Conservation (phyloP, 1,284 basidiomycete species). For the Sanguinoderma infundibulare region DNA sequence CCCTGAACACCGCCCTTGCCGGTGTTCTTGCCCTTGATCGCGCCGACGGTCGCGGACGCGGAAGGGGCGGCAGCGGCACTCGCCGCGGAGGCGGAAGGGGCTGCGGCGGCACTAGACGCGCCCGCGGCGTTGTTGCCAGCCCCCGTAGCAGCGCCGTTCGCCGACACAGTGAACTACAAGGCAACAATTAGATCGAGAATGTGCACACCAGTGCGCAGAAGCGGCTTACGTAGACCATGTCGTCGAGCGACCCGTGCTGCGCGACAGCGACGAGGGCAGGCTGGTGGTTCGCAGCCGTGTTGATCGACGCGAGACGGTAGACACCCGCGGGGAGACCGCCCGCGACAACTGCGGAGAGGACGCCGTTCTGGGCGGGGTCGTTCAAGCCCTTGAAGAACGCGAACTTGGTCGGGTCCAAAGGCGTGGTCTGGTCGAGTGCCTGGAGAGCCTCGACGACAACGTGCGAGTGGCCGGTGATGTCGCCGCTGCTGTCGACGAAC, state of each 20-base stretch:
- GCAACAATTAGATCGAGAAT: background rate
- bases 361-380: constrained; percentile 47
- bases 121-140: constrained; percentile 9
- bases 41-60: constrained; percentile 19
- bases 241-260: constrained; percentile 50
- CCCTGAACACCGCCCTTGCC: constrained; percentile 26
- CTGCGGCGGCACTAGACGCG: background rate
- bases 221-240: constrained; percentile 61
- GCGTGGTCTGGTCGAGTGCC: constrained; percentile 54
- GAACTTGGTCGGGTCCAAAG: constrained; percentile 61
- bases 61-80: constrained; percentile 19
- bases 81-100: constrained; percentile 17
- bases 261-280: constrained; percentile 50
- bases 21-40: constrained; percentile 26
- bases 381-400: constrained; percentile 77
- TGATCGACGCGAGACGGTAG: constrained; percentile 60
- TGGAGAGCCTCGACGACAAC: constrained; percentile 64
- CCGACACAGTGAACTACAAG: constrained; percentile 53
- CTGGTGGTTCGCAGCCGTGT: constrained; percentile 63
- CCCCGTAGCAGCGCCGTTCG: constrained; percentile 22
- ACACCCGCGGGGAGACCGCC: constrained; percentile 61
- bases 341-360: constrained; percentile 58
- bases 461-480: constrained; percentile 62
- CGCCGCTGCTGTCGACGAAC: constrained; percentile 57
- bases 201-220: background rate